These are phyloP conservation scores for Cryptococcus sp. DNA, from an alignment of 1,284 basidiomycete genomes.

Conservation along the genomic window DNA sequence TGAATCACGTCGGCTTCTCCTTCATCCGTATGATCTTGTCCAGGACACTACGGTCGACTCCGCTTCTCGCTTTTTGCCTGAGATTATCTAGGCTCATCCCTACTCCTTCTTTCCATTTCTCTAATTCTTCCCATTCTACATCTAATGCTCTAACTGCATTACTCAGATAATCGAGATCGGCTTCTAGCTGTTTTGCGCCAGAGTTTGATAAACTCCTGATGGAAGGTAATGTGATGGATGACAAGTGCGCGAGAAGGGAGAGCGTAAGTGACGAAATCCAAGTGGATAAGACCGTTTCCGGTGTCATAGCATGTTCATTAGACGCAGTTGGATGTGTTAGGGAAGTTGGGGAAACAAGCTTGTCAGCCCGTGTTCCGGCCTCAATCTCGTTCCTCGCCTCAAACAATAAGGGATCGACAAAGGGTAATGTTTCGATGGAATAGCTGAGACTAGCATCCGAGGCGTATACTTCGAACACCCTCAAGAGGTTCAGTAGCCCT, in stretches of 20 bases:
- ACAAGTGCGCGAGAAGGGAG: constrained; percentile 68
- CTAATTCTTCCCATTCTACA: constrained; percentile 70
- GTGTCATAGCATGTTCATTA: constrained; percentile 47
- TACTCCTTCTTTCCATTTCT: constrained; percentile 65
- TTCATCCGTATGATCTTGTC: neutral
- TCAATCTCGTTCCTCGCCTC: constrained; percentile 39
- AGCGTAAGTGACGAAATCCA: constrained; percentile 88
- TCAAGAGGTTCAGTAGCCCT: constrained; percentile 83
- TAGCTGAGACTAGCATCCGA: constrained; percentile 87
- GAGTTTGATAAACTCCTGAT: constrained; percentile 59
- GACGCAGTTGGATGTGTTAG: constrained; percentile 7
- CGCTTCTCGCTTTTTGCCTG: neutral
- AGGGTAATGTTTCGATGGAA: constrained; percentile 75
- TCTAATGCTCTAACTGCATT: constrained; percentile 90
- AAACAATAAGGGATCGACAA: constrained; percentile 59
- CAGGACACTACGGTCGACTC: neutral
- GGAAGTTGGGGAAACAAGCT: constrained; percentile 6
- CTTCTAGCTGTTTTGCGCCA: constrained; percentile 78
- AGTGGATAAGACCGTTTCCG: constrained; percentile 75
- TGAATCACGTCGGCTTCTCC: neutral
- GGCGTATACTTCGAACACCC: constrained; percentile 90
- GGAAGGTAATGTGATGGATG: constrained; percentile 57
- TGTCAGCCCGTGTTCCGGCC: constrained; percentile 10
- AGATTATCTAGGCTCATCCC: neutral
- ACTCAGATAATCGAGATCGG: constrained; percentile 80